Percentiles rank a stretch among this genome's conserved stretches.
Evolutionary conservation across 176 grass and related monocot species (phyloP).

Genomic region (Guadua angustifolia): DNA sequence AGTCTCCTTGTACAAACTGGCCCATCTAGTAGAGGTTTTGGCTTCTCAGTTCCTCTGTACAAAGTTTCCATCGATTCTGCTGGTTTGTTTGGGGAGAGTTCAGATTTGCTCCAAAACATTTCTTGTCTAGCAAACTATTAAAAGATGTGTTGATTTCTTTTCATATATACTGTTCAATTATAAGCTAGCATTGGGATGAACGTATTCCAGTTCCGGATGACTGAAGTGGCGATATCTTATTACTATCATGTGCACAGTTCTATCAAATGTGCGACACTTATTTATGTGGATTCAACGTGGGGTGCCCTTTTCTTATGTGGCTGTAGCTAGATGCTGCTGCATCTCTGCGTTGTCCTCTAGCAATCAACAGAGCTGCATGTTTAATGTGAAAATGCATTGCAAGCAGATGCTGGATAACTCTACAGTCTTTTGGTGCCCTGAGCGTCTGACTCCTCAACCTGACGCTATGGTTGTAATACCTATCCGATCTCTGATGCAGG

Average conservation of each 20-base stretch:
- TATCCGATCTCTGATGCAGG: neutral
- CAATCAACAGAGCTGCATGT: neutral
- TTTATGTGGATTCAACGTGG: neutral
- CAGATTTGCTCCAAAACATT: neutral
- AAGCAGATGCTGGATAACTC: neutral
- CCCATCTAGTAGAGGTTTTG: neutral
- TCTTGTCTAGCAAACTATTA: neutral
- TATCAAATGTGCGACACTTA: neutral
- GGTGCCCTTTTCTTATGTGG: neutral
- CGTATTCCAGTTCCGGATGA: neutral
- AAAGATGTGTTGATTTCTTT: neutral
- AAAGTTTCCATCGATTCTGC: conserved; percentile 19
- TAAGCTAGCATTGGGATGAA: neutral
- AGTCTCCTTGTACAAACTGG: conserved; percentile 41
- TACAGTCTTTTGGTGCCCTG: neutral
- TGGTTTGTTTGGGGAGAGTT: neutral
- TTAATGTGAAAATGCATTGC: neutral
- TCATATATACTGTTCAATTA: neutral
- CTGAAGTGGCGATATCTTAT: neutral
- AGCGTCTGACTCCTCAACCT: neutral
- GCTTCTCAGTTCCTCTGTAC: conserved; percentile 26
- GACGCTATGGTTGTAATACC: neutral
- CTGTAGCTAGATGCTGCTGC: neutral
- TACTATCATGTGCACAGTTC: neutral
- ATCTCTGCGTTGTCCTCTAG: neutral